Conservation (phyloP, 768 basidiomycete species). For the Macrolepiota fuliginosa region DNA sequence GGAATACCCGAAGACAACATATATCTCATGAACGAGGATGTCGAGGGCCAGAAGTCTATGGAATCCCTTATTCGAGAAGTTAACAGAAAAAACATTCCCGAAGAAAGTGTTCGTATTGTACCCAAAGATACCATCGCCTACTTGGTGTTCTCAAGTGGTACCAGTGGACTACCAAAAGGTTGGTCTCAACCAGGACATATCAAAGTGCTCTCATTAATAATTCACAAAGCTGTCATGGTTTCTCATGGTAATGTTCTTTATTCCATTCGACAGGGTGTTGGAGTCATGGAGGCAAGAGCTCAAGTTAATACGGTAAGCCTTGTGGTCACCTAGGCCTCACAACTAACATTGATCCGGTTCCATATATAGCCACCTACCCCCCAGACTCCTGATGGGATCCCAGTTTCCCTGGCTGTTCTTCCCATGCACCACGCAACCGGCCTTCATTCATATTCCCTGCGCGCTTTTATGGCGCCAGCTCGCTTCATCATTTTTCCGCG, state of each 20-base stretch:
- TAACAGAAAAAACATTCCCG: constrained; percentile 32
- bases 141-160: constrained; percentile 74
- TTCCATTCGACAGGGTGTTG: constrained; percentile 35
- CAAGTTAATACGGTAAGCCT: constrained; percentile 37
- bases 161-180: constrained; percentile 76
- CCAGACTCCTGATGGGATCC: constrained; percentile 39
- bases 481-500: constrained; percentile 52
- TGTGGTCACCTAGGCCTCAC: background rate
- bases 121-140: constrained; percentile 58
- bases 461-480: constrained; percentile 39
- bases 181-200: background rate
- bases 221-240: constrained; percentile 59
- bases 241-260: constrained; percentile 60
- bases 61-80: constrained; percentile 38
- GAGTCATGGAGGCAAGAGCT: constrained; percentile 24
- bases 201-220: background rate
- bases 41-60: constrained; percentile 30
- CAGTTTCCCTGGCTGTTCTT: constrained; percentile 51
- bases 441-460: constrained; percentile 48
- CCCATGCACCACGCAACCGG: constrained; percentile 70
- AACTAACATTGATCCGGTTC: background rate
- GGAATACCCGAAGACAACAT: constrained; percentile 40
- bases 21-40: constrained; percentile 43
- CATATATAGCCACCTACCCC: constrained; percentile 33
- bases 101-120: constrained; percentile 42